A percentile compares a stretch with the other conserved stretches of the same genome.
Conservation (phyloP, 225 moss, liverwort and hornwort species). For the Bryum argenteum region DNA sequence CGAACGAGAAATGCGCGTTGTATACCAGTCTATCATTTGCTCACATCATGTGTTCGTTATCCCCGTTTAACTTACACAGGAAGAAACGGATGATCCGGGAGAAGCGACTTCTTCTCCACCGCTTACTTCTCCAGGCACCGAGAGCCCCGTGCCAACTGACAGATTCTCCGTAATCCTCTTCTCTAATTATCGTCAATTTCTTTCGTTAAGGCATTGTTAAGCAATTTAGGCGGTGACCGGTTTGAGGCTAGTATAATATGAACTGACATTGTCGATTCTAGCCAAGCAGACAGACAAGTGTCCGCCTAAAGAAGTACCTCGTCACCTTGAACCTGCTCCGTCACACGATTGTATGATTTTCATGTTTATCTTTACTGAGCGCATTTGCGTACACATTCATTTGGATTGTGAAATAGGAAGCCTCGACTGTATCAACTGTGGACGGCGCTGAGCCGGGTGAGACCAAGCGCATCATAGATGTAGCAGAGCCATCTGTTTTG, state of each 20-base stretch:
- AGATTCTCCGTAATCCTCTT: slow-evolving; percentile 24
- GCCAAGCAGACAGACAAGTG: neutral
- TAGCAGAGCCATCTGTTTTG: neutral
- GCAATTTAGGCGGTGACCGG: neutral
- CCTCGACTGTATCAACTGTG: slow-evolving; percentile 21
- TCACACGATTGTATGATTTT: neutral
- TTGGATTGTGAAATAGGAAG: slow-evolving; percentile 27
- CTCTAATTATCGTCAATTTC: neutral
- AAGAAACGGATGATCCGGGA: slow-evolving; percentile 15
- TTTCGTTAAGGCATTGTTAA: neutral
- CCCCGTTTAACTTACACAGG: slow-evolving; percentile 8
- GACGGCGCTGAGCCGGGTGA: slow-evolving; percentile 12
- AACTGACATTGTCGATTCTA: neutral
- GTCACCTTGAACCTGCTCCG: neutral
- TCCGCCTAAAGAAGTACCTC: neutral
- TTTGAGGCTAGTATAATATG: neutral
- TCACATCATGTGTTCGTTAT: neutral
- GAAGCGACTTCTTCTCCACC: slow-evolving; percentile 18
- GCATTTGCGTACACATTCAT: neutral
- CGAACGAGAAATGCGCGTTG: neutral
- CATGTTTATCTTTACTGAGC: neutral
- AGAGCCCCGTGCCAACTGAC: neutral
- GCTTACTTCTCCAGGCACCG: slow-evolving; percentile 7
- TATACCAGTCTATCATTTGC: neutral
- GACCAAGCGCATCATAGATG: slow-evolving; percentile 4